phyloP scores from a whole-genome alignment of 495 filamentous ascomycete genomes.

The Cercophora sp. region DNA sequence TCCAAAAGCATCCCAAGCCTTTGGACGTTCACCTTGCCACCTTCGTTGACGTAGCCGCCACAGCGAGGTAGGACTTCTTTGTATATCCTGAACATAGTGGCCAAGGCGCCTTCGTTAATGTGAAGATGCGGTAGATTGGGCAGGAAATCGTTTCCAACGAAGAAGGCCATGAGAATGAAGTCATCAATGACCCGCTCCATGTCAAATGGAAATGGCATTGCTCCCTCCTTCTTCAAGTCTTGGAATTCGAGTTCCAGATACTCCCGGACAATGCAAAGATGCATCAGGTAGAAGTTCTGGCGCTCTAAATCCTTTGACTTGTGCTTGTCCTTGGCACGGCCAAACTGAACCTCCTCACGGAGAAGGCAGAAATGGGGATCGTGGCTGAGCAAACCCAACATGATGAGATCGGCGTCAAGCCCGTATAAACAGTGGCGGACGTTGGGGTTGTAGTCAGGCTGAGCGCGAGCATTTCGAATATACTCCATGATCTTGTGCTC shows the following conservation, averaged over 20 bases:
- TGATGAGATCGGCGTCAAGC: conserved; percentile 96
- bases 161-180: conserved; percentile 99
- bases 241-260: conserved; percentile 97
- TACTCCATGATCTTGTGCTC: conserved; percentile 99
- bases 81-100: conserved; percentile 96
- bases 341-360: conserved; percentile 97
- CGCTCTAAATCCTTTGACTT: conserved; percentile 96
- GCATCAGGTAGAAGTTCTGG: conserved; percentile 97
- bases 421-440: conserved; percentile 96
- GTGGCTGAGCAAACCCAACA: conserved; percentile 94
- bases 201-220: conserved; percentile 75
- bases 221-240: conserved; percentile 75
- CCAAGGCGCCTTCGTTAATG: conserved; percentile 96
- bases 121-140: conserved; percentile 94
- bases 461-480: conserved; percentile 92
- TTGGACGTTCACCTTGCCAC: conserved; percentile 81
- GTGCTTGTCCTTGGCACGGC: conserved; percentile 65
- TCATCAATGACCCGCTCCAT: conserved; percentile 98
- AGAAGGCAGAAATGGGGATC: conserved; percentile 98
- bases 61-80: conserved; percentile 82
- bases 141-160: conserved; percentile 98
- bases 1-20: conserved; percentile 75
- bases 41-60: conserved; percentile 95
- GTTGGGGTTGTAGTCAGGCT: conserved; percentile 91
- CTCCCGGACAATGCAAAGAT: conserved; percentile 94